Evolutionary conservation across 176 grass and related monocot species (phyloP).

Genomic region (Hordeum vulgare): MorexV3_pseudomolecules_assembly NC_058520.1:609735698-609736197

Average conservation of each 20-base stretch:
- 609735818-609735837: neutral
- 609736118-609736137: constrained; percentile 56
- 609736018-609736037: constrained; percentile 43
- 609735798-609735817: neutral
- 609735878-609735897: constrained; percentile 7
- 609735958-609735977: constrained; percentile 76
- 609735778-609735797: neutral
- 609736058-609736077: constrained; percentile 68
- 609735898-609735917: neutral
- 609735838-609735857: neutral
- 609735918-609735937: constrained; percentile 68
- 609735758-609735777: neutral
- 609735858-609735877: constrained; percentile 6
- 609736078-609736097: constrained; percentile 75
- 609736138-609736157: neutral
- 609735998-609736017: constrained; percentile 90
- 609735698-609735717: neutral
- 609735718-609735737: constrained; percentile 4
- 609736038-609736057: constrained; percentile 49
- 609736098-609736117: constrained; percentile 84
- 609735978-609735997: constrained; percentile 90
- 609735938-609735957: constrained; percentile 75
- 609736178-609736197: neutral
- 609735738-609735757: neutral
- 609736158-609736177: constrained; percentile 1